phyloP scores from a whole-genome alignment of 495 filamentous ascomycete species.

The Penicillium crystallinum region DNA sequence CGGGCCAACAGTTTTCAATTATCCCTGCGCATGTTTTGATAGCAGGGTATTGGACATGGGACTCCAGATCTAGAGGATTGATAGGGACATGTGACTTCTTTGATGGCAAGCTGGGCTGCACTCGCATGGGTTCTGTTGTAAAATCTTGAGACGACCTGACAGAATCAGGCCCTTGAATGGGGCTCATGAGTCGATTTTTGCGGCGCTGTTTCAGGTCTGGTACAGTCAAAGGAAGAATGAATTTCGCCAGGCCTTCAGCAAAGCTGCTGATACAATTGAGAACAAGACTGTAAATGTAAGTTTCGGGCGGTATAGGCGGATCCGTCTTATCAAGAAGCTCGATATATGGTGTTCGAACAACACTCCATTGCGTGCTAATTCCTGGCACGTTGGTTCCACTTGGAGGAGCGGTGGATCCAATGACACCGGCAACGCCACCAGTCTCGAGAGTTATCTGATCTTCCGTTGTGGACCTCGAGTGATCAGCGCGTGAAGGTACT shows the following conservation, averaged over 20 bases:
- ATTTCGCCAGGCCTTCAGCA: constrained; percentile 88
- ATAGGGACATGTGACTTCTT: constrained; percentile 62
- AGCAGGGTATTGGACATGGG: constrained; percentile 62
- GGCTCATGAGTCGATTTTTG: constrained; percentile 40
- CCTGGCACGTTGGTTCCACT: constrained; percentile 61
- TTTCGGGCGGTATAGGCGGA: constrained; percentile 75
- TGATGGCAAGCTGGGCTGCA: constrained; percentile 34
- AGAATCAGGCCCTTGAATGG: constrained; percentile 36
- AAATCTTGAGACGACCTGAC: constrained; percentile 36
- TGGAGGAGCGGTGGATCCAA: constrained; percentile 66
- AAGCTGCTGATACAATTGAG: constrained; percentile 82
- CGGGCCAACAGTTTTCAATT: constrained; percentile 91
- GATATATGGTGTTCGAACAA: constrained; percentile 79
- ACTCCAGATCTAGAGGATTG: constrained; percentile 71
- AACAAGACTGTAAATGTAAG: constrained; percentile 87
- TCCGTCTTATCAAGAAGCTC: constrained; percentile 93
- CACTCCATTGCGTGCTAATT: constrained; percentile 87
- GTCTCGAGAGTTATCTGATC: constrained; percentile 87
- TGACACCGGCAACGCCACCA: constrained; percentile 81
- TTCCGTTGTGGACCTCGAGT: constrained; percentile 44
- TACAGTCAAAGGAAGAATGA: constrained; percentile 83
- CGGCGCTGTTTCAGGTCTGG: constrained; percentile 51
- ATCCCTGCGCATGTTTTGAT: constrained; percentile 73
- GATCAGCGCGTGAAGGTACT: constrained; percentile 51
- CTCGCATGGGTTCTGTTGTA: constrained; percentile 29